Base-by-base conservation (phyloP, 176 grass and related monocot species). In the Chrysopogon serrulatus region DNA sequence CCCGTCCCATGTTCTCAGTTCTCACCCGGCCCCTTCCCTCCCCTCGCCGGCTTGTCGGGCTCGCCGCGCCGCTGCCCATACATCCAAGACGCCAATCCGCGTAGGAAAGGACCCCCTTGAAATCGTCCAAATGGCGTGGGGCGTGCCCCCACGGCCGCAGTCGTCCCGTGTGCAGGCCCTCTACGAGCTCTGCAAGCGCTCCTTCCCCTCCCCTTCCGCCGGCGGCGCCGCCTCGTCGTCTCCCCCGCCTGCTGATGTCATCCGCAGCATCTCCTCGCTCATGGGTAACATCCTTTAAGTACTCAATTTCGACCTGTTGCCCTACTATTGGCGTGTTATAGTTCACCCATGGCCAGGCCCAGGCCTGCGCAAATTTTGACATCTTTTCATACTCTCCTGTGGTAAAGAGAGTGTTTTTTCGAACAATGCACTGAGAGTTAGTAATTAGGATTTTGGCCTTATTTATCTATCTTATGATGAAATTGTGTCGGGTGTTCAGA, bases 101-200 rank as follows among this genome's bases (percentile, higher is more conserved):
- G 31, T 32, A 8, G 53, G 43, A 14, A 33, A 23, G 24, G 53
- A 69, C 24, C 26, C n/a, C 32, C 59, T 24, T 2, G 26, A 79
- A 11, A 24, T 7, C 12, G 19, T 54, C 54, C 17, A 30, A n/a
- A 90, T 90, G 88, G 83, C 78, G 7, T 73, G 88, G 66, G 79
- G 88, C 44, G 57, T 77, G 3, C n/a, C 83, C 11, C 10, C 56
- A 44, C 88, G 73, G 56, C 30, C 73, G 66, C 66, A 74, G 15
- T 76, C 92, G 60, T 90, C 92, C 1, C 72, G 54, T 3, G 85
- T 94, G 60, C 92, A 94, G 81, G 84, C 84, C 7, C 79, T 94
- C 19, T 94, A 92, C 84, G 90, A 94, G 73, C 90, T 92, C 90
- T 94, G 89, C 87, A 90, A 47, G 87, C 88, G 85, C 68, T 90